Percentiles rank a stretch among this genome's conserved stretches.
phyloP scores from a whole-genome alignment of 78 protist genomes.

The slime mould (Dictyostelium discoideum) region dicty_2.7 NC_007088.5:1848001-1848500 shows the following conservation, averaged over 20 bases:
- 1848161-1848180: neutral
- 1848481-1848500: neutral
- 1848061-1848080: neutral
- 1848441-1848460: neutral
- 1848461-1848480: neutral
- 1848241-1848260: neutral
- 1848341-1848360: neutral
- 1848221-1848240: conserved; percentile 8
- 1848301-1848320: neutral
- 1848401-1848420: conserved; percentile 15
- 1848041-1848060: neutral
- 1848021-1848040: conserved; percentile 21
- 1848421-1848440: conserved; percentile 4
- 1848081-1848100: neutral
- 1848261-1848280: neutral
- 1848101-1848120: too few species aligned
- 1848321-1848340: neutral
- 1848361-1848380: conserved; percentile 3
- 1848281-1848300: neutral
- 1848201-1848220: neutral
- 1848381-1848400: neutral
- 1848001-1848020: conserved; percentile 65
- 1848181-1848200: neutral
- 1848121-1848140: neutral
- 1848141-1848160: neutral